These are phyloP conservation scores for Biscogniauxia mediterranea DNA, from an alignment of 2,329 filamentous ascomycete species.

Conservation along the genomic window DNA sequence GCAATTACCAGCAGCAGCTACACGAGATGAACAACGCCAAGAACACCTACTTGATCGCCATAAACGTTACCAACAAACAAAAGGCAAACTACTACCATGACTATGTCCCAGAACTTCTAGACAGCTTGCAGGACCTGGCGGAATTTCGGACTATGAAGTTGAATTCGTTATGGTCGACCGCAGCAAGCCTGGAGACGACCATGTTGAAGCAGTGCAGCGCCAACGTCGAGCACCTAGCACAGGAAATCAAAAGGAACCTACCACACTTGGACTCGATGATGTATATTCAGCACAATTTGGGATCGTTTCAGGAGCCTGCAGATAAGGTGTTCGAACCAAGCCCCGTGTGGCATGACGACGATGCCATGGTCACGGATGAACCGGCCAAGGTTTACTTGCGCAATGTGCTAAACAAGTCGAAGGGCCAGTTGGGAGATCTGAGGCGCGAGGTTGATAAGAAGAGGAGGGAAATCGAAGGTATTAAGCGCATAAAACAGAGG, in stretches of 20 bases:
- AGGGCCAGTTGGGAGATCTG: conserved; percentile 75
- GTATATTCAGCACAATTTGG: conserved; percentile 92
- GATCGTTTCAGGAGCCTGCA: conserved; percentile 75
- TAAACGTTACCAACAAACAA: conserved; percentile 96
- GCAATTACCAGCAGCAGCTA: conserved; percentile 87
- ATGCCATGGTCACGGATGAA: conserved; percentile 81
- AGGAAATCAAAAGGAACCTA: conserved; percentile 83
- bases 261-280: conserved; percentile 94
- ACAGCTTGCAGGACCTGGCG: conserved; percentile 89
- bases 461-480: conserved; percentile 76
- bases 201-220: conserved; percentile 72
- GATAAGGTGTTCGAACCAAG: conserved; percentile 90
- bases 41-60: conserved; percentile 94
- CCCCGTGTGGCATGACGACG: conserved; percentile 95
- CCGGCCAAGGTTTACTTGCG: conserved; percentile 84
- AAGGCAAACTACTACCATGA: conserved; percentile 98
- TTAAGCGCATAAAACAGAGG: conserved; percentile 70
- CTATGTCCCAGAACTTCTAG: conserved; percentile 89
- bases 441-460: conserved; percentile 84
- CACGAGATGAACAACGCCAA: conserved; percentile 97
- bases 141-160: conserved; percentile 83
- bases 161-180: conserved; percentile 82
- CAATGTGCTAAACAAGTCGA: conserved; percentile 89
- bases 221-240: conserved; percentile 68
- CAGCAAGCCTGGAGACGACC: conserved; percentile 75